Conservation (phyloP, 768 basidiomycete genomes). For the Rhodotorula graminis region DNA sequence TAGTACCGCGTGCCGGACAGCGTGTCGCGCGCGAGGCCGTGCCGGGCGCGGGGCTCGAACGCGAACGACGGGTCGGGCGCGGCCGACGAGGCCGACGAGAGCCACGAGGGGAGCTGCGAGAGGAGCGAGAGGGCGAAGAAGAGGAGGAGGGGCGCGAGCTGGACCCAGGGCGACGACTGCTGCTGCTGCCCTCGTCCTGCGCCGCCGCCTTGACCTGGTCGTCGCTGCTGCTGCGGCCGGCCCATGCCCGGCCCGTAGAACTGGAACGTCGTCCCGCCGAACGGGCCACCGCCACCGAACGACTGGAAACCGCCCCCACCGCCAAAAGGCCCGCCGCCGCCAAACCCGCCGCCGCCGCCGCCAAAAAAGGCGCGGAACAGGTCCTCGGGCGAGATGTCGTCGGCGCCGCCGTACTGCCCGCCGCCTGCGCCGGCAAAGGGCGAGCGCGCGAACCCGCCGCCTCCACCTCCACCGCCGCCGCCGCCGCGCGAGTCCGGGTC, state of each 20-base stretch:
- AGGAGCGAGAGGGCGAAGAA: constrained; percentile 34
- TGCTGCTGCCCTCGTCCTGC: background rate
- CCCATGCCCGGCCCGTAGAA: constrained; percentile 31
- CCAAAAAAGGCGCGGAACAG: constrained; percentile 95
- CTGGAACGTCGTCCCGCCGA: constrained; percentile 24
- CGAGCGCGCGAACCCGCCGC: constrained; percentile 8
- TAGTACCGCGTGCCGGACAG: background rate
- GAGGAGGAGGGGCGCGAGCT: constrained; percentile 74
- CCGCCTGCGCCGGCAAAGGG: background rate
- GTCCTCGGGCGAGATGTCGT: constrained; percentile 90
- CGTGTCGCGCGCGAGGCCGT: constrained; percentile 7
- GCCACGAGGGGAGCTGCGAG: constrained; percentile 18
- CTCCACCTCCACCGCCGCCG: constrained; percentile 50
- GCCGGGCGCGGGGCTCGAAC: constrained; percentile 49
- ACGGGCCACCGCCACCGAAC: constrained; percentile 7
- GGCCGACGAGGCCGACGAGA: constrained; percentile 47
- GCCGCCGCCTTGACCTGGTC: background rate
- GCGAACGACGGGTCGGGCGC: constrained; percentile 70
- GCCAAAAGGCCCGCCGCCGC: constrained; percentile 10
- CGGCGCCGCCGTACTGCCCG: constrained; percentile 35
- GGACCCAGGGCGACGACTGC: constrained; percentile 47
- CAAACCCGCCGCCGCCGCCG: constrained; percentile 48
- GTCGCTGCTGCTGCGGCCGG: background rate
- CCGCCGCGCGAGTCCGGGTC: constrained; percentile 81
- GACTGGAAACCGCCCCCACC: background rate